Evolutionary conservation across 371 early-diverging fungal genomes (phyloP).

Genomic region (Zopfochytrium polystomum): DNA sequence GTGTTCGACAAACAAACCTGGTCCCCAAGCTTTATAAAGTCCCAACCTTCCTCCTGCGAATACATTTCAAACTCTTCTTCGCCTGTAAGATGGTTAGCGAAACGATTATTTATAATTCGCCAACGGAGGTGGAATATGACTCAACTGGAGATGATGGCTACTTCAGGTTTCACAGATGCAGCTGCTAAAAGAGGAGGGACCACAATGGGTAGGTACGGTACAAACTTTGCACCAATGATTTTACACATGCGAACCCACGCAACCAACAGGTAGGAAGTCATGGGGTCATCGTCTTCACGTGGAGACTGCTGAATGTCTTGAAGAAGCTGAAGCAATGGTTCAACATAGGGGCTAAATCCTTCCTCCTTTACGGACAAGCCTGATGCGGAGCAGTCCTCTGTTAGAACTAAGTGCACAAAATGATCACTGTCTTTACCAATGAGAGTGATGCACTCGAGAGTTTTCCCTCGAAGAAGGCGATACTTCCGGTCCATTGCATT

Average conservation of each 20-base stretch:
- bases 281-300: conserved; percentile 87
- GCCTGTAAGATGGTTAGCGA: conserved; percentile 68
- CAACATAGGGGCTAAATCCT: conserved; percentile 73
- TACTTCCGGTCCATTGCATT: conserved; percentile 80
- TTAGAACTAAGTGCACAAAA: too few relatives aligned
- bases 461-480: conserved; percentile 87
- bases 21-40: conserved; percentile 78
- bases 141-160: conserved; percentile 56
- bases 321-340: conserved; percentile 74
- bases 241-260: conserved; percentile 97
- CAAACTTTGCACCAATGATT: conserved; percentile 89
- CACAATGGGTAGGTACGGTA: conserved; percentile 84
- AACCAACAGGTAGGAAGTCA: conserved; percentile 83
- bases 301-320: conserved; percentile 66
- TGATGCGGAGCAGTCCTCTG: too few relatives aligned
- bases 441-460: conserved; percentile 90
- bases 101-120: conserved; percentile 65
- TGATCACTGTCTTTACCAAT: too few relatives aligned
- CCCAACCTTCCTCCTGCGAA: conserved; percentile 93
- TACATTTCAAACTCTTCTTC: conserved; percentile 82
- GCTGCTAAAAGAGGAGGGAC: conserved; percentile 79
- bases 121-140: conserved; percentile 55
- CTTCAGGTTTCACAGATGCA: conserved; percentile 87
- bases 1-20: conserved; percentile 21
- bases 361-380: conserved; percentile 92